Percentiles rank a stretch among this genome's conserved stretches.
Conservation (phyloP, 2,329 filamentous ascomycete species). For the Sporothrix protearum region DNA sequence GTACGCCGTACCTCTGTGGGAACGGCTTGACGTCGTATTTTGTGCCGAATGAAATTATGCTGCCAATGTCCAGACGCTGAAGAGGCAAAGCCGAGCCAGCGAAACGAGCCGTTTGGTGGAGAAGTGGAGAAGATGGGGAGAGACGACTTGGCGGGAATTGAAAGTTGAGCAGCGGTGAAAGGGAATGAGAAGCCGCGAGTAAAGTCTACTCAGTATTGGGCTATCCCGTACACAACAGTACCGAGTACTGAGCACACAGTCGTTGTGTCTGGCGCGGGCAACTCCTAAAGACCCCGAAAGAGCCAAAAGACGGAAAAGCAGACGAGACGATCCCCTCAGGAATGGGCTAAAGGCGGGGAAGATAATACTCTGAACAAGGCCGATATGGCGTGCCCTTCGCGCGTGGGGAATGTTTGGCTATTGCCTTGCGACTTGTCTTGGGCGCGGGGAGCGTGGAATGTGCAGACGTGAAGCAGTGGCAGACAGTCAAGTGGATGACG, state of each 20-base stretch:
- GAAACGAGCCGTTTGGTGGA: not conserved
- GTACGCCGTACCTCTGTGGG: not conserved
- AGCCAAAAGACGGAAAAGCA: not conserved
- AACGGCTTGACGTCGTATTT: not conserved
- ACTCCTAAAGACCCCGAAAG: not conserved
- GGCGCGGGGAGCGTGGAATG: not conserved
- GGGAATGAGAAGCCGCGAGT: not conserved
- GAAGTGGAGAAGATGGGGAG: constrained; percentile 2
- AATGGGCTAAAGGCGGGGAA: constrained; percentile 4
- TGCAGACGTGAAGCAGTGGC: not conserved
- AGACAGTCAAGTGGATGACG: not conserved
- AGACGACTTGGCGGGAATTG: not conserved
- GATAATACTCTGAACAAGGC: not conserved
- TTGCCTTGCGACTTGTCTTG: not conserved
- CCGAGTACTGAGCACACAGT: not conserved
- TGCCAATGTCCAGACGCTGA: not conserved
- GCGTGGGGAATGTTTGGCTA: not conserved
- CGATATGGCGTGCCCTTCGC: not conserved
- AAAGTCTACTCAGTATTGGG: too few species aligned
- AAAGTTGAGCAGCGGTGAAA: not conserved
- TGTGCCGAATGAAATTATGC: not conserved
- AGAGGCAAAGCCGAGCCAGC: not conserved
- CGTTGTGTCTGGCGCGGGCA: not conserved
- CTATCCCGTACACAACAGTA: too few species aligned
- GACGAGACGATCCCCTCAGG: not conserved